phyloP scores from a whole-genome alignment of 306 rosid species.

The Pyrus bretschneideri region DNA sequence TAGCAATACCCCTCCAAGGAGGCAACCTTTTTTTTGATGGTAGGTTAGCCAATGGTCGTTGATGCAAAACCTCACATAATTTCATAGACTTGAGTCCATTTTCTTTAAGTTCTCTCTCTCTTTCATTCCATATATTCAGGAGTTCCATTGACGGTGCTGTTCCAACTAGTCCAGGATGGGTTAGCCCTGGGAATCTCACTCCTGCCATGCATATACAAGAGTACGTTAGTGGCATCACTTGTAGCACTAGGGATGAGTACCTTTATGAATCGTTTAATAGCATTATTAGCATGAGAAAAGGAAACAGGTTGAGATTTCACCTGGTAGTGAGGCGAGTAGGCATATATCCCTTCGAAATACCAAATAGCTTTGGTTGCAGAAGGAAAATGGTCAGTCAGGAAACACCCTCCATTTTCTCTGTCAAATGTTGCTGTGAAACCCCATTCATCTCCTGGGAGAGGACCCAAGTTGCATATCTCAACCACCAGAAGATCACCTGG shows the following conservation, averaged over 20 bases:
- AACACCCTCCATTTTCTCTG: conserved; percentile 92
- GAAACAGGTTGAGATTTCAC: conserved; percentile 28
- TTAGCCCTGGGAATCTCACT: conserved; percentile 84
- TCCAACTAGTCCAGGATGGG: conserved; percentile 88
- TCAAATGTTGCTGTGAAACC: conserved; percentile 87
- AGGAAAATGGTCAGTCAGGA: conserved; percentile 88
- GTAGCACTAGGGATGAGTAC: background rate
- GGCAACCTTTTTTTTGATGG: conserved; percentile 58
- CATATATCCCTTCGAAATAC: conserved; percentile 91
- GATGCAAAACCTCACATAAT: conserved; percentile 80
- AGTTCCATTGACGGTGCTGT: conserved; percentile 90
- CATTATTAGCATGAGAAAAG: background rate
- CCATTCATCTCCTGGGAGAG: conserved; percentile 91
- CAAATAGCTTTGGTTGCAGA: conserved; percentile 79
- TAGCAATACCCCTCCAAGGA: conserved; percentile 65
- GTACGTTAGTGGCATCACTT: background rate
- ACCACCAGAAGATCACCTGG: conserved; percentile 84
- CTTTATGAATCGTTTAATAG: background rate
- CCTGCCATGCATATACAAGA: conserved; percentile 33
- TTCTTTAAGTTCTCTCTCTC: conserved; percentile 58
- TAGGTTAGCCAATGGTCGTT: conserved; percentile 78
- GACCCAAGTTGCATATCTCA: conserved; percentile 88
- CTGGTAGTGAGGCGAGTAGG: conserved; percentile 92
- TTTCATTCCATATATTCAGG: conserved; percentile 70
- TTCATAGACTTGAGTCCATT: conserved; percentile 56